phyloP scores from a whole-genome alignment of 2,329 filamentous ascomycete species.

The Colletotrichum spaethianum region DNA sequence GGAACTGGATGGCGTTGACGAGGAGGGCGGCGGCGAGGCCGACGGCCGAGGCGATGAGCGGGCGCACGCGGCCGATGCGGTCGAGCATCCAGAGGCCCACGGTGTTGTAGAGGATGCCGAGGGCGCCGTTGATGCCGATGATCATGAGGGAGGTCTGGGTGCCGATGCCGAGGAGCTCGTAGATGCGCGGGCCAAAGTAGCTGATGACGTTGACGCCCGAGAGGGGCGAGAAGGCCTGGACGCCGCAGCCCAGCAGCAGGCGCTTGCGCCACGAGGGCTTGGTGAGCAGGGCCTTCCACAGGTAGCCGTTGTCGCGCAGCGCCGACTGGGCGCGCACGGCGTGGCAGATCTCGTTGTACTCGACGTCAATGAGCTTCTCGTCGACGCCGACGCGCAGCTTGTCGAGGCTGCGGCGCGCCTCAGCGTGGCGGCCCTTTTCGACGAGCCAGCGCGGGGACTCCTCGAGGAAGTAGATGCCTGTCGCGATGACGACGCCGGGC shows the following conservation, averaged over 20 bases:
- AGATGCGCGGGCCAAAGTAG: constrained; percentile 55
- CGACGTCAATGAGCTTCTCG: constrained; percentile 53
- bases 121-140: constrained; percentile 64
- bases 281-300: constrained; percentile 58
- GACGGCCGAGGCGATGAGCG: constrained; percentile 59
- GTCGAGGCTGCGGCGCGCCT: constrained; percentile 52
- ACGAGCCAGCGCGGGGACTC: constrained; percentile 49
- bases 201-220: constrained; percentile 56
- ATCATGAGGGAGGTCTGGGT: constrained; percentile 63
- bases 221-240: constrained; percentile 64
- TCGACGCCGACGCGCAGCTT: constrained; percentile 51
- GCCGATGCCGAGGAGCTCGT: constrained; percentile 58
- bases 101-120: constrained; percentile 63
- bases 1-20: constrained; percentile 48
- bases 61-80: constrained; percentile 62
- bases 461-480: constrained; percentile 47
- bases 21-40: constrained; percentile 47
- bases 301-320: constrained; percentile 51
- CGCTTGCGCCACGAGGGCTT: constrained; percentile 61
- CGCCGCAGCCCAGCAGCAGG: constrained; percentile 61
- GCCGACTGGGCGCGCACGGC: constrained; percentile 48
- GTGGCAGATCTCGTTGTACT: constrained; percentile 57
- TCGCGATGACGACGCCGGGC: constrained; percentile 44
- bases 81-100: constrained; percentile 62
- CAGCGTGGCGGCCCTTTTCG: constrained; percentile 53